Percentiles rank a stretch among this genome's conserved stretches.
Evolutionary conservation across 139 green algal genomes (phyloP).

Genomic region (Coelastrella sp.): DNA sequence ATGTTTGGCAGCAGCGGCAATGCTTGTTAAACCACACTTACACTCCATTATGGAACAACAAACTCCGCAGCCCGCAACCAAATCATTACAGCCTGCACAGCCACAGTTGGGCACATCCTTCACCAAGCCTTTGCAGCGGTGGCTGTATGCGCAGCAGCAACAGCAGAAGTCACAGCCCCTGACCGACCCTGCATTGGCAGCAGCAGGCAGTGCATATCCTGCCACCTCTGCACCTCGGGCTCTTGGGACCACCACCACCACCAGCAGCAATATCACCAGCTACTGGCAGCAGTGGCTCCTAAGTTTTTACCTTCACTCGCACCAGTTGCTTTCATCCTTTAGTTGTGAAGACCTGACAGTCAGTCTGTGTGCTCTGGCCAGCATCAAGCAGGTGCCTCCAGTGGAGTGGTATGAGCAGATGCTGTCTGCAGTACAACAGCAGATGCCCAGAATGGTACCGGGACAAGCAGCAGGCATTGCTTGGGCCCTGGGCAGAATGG

Average conservation of each 20-base stretch:
- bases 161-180: not conserved
- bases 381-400: conserved; percentile 4
- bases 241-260: too few species aligned
- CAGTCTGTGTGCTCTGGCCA: not conserved
- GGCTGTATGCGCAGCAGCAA: not conserved
- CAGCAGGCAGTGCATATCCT: not conserved
- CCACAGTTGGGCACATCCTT: not conserved
- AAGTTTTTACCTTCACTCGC: not conserved
- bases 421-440: conserved; percentile 30
- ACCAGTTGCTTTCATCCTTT: not conserved
- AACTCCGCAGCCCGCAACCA: not conserved
- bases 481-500: conserved; percentile 18
- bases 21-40: conserved; percentile 17
- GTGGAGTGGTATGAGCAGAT: conserved; percentile 32
- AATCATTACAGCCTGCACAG: not conserved
- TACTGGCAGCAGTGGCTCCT: conserved; percentile 36
- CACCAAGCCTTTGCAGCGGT: conserved; percentile 13
- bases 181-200: too few species aligned
- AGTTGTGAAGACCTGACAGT: conserved; percentile 26
- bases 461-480: conserved; percentile 28
- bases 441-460: not conserved
- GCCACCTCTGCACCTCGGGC: too few species aligned
- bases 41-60: not conserved
- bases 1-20: conserved; percentile 20
- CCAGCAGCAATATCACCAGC: not conserved